phyloP scores from a whole-genome alignment of 73 alveolate species.

The Blepharisma japonicum region DNA sequence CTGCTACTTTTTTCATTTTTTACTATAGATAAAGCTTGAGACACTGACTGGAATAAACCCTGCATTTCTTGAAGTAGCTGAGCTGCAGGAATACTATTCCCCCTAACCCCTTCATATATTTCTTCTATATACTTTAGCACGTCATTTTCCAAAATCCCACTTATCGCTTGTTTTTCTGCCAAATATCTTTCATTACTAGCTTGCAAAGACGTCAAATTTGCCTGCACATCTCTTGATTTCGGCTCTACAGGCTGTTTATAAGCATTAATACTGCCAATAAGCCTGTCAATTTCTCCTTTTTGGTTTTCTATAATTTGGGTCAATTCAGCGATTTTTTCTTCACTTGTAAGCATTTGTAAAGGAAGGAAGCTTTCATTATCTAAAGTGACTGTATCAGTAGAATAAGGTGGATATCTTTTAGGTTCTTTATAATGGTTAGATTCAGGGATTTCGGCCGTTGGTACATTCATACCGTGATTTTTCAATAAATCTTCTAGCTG shows the following conservation, averaged over 20 bases:
- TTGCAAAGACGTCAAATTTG: neutral
- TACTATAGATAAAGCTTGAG: neutral
- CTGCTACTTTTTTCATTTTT: neutral
- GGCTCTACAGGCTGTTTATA: constrained; percentile 21
- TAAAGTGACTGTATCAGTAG: constrained; percentile 25
- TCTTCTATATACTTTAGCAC: constrained; percentile 15
- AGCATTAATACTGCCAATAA: neutral
- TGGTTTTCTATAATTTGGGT: constrained; percentile 39
- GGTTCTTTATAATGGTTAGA: constrained; percentile 19
- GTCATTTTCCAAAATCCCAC: constrained; percentile 3
- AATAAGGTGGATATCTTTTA: constrained; percentile 28
- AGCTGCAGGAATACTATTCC: neutral
- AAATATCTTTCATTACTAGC: neutral
- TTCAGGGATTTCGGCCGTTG: constrained; percentile 12
- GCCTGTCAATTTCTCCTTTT: constrained; percentile 27
- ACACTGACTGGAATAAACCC: neutral
- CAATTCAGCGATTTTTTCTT: constrained; percentile 39
- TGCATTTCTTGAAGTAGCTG: constrained; percentile 6
- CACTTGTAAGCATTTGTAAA: constrained; percentile 41
- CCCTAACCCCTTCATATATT: constrained; percentile 14
- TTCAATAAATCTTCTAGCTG: constrained; percentile 31
- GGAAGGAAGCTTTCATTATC: constrained; percentile 37
- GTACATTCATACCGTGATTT: constrained; percentile 6
- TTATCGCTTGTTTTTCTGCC: neutral
- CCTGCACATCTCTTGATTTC: neutral